phyloP scores from a whole-genome alignment of 768 basidiomycete genomes.

The Amanita pseudoporphyria region DNA sequence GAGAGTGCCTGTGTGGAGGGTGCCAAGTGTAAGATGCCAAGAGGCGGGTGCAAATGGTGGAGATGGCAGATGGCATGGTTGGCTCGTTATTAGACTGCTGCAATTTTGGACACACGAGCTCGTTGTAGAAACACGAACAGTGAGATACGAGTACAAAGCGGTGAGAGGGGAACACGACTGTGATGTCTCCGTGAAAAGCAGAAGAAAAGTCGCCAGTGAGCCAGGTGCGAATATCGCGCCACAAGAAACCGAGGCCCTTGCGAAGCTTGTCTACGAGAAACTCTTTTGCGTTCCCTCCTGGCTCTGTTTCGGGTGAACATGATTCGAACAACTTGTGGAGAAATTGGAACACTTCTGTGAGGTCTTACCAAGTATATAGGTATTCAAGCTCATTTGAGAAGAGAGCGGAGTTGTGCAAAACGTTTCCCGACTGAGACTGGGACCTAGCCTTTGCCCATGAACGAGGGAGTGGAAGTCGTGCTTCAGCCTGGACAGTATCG shows the following conservation, averaged over 20 bases:
- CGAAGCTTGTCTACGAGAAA: constrained; percentile 75
- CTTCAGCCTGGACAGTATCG: constrained; percentile 39
- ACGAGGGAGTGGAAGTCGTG: constrained; percentile 52
- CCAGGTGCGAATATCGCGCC: constrained; percentile 85
- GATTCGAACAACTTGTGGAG: constrained; percentile 63
- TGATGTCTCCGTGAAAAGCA: constrained; percentile 54
- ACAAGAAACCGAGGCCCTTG: constrained; percentile 94
- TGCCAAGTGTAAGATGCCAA: constrained; percentile 88
- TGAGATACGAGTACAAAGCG: constrained; percentile 89
- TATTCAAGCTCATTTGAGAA: constrained; percentile 91
- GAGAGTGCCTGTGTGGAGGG: constrained; percentile 91
- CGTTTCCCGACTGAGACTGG: constrained; percentile 26
- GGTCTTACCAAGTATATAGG: constrained; percentile 86
- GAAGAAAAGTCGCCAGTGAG: constrained; percentile 63
- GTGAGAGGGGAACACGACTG: constrained; percentile 85
- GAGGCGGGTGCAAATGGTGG: constrained; percentile 95
- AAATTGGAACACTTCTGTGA: constrained; percentile 82
- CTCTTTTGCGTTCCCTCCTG: constrained; percentile 27
- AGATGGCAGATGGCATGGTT: constrained; percentile 65
- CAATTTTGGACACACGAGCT: constrained; percentile 45
- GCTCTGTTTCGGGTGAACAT: constrained; percentile 28
- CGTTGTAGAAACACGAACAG: constrained; percentile 76
- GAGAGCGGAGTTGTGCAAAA: constrained; percentile 63
- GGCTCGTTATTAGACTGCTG: constrained; percentile 28
- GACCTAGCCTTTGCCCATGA: constrained; percentile 37